Percentiles rank a stretch among this genome's conserved stretches.
phyloP scores from a whole-genome alignment of 768 basidiomycete genomes.

The Russula foetens region DNA sequence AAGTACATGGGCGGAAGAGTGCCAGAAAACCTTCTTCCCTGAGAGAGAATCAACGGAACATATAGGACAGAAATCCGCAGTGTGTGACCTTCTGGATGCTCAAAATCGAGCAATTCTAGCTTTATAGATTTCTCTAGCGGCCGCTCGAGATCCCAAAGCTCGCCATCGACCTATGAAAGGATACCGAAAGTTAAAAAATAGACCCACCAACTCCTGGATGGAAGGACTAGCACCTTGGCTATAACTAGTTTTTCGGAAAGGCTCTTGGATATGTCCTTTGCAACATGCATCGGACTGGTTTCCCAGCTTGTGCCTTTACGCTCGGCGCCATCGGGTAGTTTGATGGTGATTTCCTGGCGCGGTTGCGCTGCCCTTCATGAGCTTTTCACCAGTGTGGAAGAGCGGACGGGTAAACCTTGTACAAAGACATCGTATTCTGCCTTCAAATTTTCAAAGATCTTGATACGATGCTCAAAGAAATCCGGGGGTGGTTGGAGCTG shows the following conservation, averaged over 20 bases:
- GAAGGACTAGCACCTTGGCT: conserved; percentile 59
- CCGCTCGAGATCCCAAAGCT: conserved; percentile 91
- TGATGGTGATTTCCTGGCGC: conserved; percentile 74
- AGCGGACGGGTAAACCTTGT: conserved; percentile 43
- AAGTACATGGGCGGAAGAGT: conserved; percentile 96
- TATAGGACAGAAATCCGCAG: background rate
- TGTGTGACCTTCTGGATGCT: conserved; percentile 70
- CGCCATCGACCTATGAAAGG: conserved; percentile 58
- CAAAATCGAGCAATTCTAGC: conserved; percentile 86
- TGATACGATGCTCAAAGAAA: conserved; percentile 85
- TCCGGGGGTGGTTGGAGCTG: conserved; percentile 77
- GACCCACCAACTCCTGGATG: background rate
- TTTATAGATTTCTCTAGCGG: conserved; percentile 82
- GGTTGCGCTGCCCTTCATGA: conserved; percentile 52
- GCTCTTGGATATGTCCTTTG: conserved; percentile 79
- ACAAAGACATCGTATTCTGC: conserved; percentile 75
- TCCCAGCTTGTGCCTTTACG: conserved; percentile 88
- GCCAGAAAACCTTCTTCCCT: conserved; percentile 99
- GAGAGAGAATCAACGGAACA: conserved; percentile 6
- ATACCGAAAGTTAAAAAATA: background rate
- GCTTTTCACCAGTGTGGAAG: background rate
- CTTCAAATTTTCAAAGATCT: conserved; percentile 83
- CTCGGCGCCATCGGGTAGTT: conserved; percentile 78
- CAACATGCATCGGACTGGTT: conserved; percentile 87
- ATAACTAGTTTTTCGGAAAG: conserved; percentile 87